Percentiles rank a stretch among this genome's conserved stretches.
These are phyloP conservation scores for Aspergillus aculeatus DNA, from an alignment of 2,329 filamentous ascomycete genomes.

Conservation along the genomic window DNA sequence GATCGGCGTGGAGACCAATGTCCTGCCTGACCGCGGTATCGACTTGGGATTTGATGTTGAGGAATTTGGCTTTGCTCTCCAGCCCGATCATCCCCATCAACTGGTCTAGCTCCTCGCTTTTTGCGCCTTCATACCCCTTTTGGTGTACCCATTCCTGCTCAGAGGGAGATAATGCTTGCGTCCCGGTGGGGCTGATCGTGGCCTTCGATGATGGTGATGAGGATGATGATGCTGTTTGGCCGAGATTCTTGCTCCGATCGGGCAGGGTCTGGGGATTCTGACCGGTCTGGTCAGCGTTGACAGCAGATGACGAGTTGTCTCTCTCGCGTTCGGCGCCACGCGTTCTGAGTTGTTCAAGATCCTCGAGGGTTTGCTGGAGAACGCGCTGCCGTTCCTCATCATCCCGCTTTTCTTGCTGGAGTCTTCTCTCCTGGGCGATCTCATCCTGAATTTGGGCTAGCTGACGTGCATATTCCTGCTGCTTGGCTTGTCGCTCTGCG, in stretches of 20 bases:
- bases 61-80: constrained; percentile 63
- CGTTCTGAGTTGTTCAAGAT: too few species aligned
- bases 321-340: too few species aligned
- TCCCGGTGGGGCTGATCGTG: too few species aligned
- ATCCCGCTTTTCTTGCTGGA: constrained; percentile 8
- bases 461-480: constrained; percentile 20
- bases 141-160: constrained; percentile 61
- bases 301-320: too few species aligned
- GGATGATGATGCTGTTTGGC: too few species aligned
- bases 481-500: constrained; percentile 27
- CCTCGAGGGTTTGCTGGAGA: too few species aligned
- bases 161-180: constrained; percentile 29
- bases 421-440: constrained; percentile 18
- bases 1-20: constrained; percentile 55
- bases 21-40: constrained; percentile 61
- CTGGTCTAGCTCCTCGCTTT: constrained; percentile 57
- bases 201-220: too few species aligned
- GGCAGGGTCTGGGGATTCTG: too few species aligned
- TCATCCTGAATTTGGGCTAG: constrained; percentile 28
- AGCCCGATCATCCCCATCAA: constrained; percentile 72
- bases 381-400: not conserved
- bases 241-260: too few species aligned
- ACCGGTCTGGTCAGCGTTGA: too few species aligned
- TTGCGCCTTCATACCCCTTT: constrained; percentile 54
- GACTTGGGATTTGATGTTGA: constrained; percentile 62